phyloP scores from a whole-genome alignment of 2,329 filamentous ascomycete species.

The Scorias spongiosa region DNA sequence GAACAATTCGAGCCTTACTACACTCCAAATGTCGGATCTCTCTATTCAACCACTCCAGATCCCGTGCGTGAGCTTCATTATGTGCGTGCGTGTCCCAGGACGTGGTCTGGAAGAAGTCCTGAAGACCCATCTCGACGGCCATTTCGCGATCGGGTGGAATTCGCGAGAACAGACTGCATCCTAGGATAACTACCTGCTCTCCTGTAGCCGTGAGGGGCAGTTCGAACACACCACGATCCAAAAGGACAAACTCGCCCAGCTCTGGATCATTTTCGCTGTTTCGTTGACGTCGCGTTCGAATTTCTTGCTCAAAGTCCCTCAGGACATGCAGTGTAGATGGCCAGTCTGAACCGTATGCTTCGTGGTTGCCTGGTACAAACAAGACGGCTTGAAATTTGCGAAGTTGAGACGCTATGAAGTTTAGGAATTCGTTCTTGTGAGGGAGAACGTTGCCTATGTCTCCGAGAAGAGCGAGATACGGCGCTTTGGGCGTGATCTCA shows the following conservation, averaged over 20 bases:
- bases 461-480: slow-evolving; percentile 40
- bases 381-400: slow-evolving; percentile 34
- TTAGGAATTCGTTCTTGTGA: slow-evolving; percentile 26
- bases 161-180: slow-evolving; percentile 15
- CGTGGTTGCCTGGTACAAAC: slow-evolving; percentile 42
- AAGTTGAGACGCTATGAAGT: slow-evolving; percentile 36
- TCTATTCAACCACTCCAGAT: slow-evolving; percentile 31
- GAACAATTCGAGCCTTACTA: slow-evolving; percentile 16
- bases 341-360: too few relatives aligned
- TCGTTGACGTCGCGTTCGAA: too few relatives aligned
- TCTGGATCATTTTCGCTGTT: slow-evolving; percentile 7
- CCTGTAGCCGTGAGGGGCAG: too few relatives aligned
- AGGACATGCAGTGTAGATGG: too few relatives aligned
- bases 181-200: slow-evolving; percentile 19
- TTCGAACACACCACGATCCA: slow-evolving; percentile 20
- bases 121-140: slow-evolving; percentile 3
- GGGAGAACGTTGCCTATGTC: slow-evolving; percentile 40
- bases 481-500: slow-evolving; percentile 31
- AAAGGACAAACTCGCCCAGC: slow-evolving; percentile 26
- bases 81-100: slow-evolving; percentile 27
- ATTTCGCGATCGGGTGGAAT: slow-evolving; percentile 2
- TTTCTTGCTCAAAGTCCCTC: too few relatives aligned
- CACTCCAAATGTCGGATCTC: too few relatives aligned
- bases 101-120: slow-evolving; percentile 8
- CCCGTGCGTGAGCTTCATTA: slow-evolving; percentile 22